A percentile compares a stretch with the other conserved stretches of the same genome.
phyloP scores from a whole-genome alignment of 495 filamentous ascomycete genomes.

The Hypoxylon rickii region DNA sequence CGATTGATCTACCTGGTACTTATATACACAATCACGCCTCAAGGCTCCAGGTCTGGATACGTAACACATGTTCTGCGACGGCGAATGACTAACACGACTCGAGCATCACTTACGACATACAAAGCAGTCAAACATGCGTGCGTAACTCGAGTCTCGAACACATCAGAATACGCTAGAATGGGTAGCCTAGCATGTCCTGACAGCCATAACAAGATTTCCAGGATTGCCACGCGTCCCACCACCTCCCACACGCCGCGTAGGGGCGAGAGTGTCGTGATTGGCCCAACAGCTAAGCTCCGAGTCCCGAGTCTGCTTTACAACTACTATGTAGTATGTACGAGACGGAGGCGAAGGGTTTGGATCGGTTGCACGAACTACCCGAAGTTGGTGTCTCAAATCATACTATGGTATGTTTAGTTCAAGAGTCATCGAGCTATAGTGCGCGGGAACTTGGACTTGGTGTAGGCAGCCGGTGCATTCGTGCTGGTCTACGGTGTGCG shows the following conservation, averaged over 20 bases:
- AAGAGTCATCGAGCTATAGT: conserved; percentile 14
- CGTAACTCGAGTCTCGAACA: conserved; percentile 27
- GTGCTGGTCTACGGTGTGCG: too few species aligned
- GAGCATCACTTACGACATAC: conserved; percentile 19
- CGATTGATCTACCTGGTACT: not conserved
- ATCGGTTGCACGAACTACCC: too few species aligned
- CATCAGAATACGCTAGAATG: conserved; percentile 26
- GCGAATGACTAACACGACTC: conserved; percentile 25
- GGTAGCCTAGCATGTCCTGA: conserved; percentile 10
- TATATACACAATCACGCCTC: conserved; percentile 20
- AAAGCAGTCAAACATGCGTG: conserved; percentile 11
- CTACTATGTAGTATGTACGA: too few species aligned
- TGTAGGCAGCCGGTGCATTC: conserved; percentile 6
- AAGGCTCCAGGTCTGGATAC: conserved; percentile 18
- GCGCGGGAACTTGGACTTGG: not conserved
- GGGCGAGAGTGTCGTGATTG: conserved; percentile 15
- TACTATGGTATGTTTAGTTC: too few species aligned
- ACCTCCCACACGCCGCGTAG: too few species aligned
- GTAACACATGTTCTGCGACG: conserved; percentile 17
- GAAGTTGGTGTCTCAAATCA: too few species aligned
- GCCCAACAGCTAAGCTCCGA: conserved; percentile 1
- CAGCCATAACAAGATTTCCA: conserved; percentile 9
- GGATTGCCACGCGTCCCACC: conserved; percentile 29
- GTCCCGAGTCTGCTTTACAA: conserved; percentile 2
- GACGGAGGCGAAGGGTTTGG: conserved; percentile 20